Base-by-base conservation (phyloP, 2,329 filamentous ascomycete genomes). In the Penicillium sp. region DNA sequence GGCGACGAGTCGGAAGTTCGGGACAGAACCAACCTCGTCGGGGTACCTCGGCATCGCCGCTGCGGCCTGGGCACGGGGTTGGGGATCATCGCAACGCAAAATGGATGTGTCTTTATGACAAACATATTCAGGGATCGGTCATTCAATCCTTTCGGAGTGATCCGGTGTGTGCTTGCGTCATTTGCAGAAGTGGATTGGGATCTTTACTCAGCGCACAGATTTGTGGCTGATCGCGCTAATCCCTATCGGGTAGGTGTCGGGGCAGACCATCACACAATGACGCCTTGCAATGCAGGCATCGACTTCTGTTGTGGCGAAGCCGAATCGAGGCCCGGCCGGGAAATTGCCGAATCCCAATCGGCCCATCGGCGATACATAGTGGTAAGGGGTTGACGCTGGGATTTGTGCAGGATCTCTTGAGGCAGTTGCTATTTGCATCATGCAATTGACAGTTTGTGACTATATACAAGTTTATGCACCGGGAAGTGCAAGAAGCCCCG, bases 221-320 rank as follows among this genome's bases (percentile, higher is more conserved):
- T 16, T 7, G 31, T 18, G 31, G 40, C 40, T n/a, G 38, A 48
- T 22, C 28, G n/a, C 38, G 39, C 46, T 48, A 42, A 20, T 31
- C 28, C n/a, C 2, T 2, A 42, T 48, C 14, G 6, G 38, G 38
- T n/a, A 42, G 20, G 11, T 10, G 16, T 9, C 13, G 31, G 9
- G 35, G 35, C 16, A 16, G 20, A 4, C 30, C 7, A 14, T 39
- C 24, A 14, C n/a, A 30, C 13, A 46, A 11, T 13, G 13, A 44
- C 41, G 43, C 50, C 50, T 49, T 28, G 43, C 28, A 36, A 14
- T 38, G 36, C 16, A 49, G 50, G 50, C 50, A 38, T 2, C 2
- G 5, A 5, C 8, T 2, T 11, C 9, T 1, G 11, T 5, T 30
- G 45, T 52, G 41, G 50, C 50, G 30, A 44, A 30, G 22, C 30